Base-by-base conservation (phyloP, 2,329 filamentous ascomycete species). In the Paramyrothecium roridum region DNA sequence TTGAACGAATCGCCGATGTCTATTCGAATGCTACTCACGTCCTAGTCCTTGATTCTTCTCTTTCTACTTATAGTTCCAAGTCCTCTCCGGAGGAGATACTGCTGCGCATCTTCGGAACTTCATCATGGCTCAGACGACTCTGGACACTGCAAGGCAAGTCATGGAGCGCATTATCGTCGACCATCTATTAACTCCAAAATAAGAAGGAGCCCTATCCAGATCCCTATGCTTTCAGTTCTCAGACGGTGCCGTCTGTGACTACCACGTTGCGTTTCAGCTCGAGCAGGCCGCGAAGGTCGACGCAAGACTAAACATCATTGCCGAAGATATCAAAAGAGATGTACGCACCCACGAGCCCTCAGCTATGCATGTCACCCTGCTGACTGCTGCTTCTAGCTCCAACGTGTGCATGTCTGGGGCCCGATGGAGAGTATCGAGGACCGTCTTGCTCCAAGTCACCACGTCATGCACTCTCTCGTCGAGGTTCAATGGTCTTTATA, bases 141-240 rank as follows among this genome's bases (percentile, higher is more conserved):
- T 76, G 73, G 74, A 76, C 73, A 0, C 63, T 75, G 16, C 73
- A 75, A 59, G 63, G 65, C 59, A 57, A 8, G 11, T n/a, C 33
- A 4, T 30, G 7, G 6, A 13, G 12, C 37, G 37, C 16, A 43
- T 19, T 43, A 6, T 13, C 37, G 37, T 19, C 16, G 7, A 16
- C 37, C 37, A 6, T 43, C n/a, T 16, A 43, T 13, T 43, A 6
- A 43, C n/a, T 16, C 16, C 37, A 43, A 12, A 22, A 6, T 12
- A 2, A 65, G 73, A 75, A 62, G 73, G 68, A 19, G 64, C 65
- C 3, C 61, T 73, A 2, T 62, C 65, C 1, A 59, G 60, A n/a
- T 64, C 59, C 17, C 58, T 73, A 3, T 69, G 64, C 22, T 64
- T 74, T 13, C 65, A 70, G 51, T 72, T 73, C 52, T 56, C 61